Evolutionary conservation across 768 basidiomycete genomes (phyloP).

Genomic region (Mycena filopes): DNA sequence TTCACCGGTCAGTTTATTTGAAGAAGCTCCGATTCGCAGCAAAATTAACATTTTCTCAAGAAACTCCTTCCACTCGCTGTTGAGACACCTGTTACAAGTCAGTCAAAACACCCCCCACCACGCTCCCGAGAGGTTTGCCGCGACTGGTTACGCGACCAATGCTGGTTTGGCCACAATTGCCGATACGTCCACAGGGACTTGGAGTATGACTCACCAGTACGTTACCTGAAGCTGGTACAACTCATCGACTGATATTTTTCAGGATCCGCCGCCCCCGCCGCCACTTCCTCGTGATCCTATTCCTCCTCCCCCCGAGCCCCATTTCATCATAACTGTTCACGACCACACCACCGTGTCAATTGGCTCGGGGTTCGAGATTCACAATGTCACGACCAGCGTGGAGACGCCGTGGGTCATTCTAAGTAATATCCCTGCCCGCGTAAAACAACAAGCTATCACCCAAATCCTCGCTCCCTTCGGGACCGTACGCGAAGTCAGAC

Average conservation of each 20-base stretch:
- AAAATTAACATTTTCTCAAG: neutral
- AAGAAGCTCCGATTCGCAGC: neutral
- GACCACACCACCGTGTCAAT: conserved; percentile 68
- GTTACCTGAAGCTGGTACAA: neutral
- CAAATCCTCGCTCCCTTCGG: conserved; percentile 59
- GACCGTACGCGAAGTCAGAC: conserved; percentile 50
- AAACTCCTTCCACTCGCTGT: neutral
- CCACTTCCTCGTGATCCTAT: conserved; percentile 8
- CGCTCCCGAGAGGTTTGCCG: conserved; percentile 37
- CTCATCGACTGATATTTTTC: too few species aligned
- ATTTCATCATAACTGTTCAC: conserved; percentile 49
- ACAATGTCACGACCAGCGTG: conserved; percentile 69
- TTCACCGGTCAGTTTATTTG: conserved; percentile 24
- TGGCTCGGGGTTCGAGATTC: conserved; percentile 69
- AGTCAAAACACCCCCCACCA: conserved; percentile 31
- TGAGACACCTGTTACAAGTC: neutral
- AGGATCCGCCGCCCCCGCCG: neutral
- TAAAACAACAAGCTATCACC: conserved; percentile 47
- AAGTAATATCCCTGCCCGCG: conserved; percentile 55
- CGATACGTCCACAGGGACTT: conserved; percentile 40
- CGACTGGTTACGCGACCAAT: conserved; percentile 46
- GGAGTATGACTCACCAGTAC: conserved; percentile 36
- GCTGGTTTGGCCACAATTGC: conserved; percentile 37
- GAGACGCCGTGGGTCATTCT: conserved; percentile 74
- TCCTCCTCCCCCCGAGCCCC: conserved; percentile 20